A percentile compares a stretch with the other conserved stretches of the same genome.
phyloP scores from a whole-genome alignment of 345 rosid genomes.

The Lumnitzera littorea region DNA sequence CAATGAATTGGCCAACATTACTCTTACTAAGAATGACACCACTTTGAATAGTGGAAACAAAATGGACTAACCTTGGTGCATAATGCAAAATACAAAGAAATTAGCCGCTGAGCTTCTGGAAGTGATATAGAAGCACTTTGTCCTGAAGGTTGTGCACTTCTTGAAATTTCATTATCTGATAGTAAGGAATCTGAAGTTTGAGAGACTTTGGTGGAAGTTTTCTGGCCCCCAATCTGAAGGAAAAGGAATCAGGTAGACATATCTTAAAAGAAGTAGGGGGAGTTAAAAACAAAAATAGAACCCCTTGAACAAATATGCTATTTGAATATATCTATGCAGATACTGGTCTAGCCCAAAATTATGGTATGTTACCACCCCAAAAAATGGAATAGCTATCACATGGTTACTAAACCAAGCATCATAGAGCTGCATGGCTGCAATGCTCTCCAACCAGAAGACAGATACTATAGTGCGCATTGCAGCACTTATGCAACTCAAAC shows the following conservation, averaged over 20 bases:
- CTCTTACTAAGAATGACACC: not conserved
- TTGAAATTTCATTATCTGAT: conserved; percentile 35
- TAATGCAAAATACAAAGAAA: conserved; percentile 85
- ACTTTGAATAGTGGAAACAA: conserved; percentile 6
- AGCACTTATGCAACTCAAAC: no score
- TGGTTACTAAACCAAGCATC: no score
- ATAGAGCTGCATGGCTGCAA: no score
- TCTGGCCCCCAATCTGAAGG: conserved; percentile 49
- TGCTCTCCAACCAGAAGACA: no score
- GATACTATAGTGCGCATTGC: no score
- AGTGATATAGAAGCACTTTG: conserved; percentile 44
- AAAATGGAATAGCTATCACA: no score
- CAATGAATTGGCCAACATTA: no score
- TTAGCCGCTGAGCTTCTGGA: conserved; percentile 78
- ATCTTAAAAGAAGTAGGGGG: not conserved
- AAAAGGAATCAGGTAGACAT: conserved; percentile 6
- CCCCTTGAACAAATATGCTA: no score
- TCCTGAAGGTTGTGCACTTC: conserved; percentile 30
- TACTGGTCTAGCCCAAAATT: no score
- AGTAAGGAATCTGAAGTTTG: conserved; percentile 37
- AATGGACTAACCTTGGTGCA: conserved; percentile 69
- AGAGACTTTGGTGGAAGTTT: conserved; percentile 44
- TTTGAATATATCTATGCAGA: no score
- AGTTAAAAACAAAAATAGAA: no score
- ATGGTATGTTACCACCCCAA: no score